phyloP scores from a whole-genome alignment of 129 eudicot species.

The Arctium minus region DNA sequence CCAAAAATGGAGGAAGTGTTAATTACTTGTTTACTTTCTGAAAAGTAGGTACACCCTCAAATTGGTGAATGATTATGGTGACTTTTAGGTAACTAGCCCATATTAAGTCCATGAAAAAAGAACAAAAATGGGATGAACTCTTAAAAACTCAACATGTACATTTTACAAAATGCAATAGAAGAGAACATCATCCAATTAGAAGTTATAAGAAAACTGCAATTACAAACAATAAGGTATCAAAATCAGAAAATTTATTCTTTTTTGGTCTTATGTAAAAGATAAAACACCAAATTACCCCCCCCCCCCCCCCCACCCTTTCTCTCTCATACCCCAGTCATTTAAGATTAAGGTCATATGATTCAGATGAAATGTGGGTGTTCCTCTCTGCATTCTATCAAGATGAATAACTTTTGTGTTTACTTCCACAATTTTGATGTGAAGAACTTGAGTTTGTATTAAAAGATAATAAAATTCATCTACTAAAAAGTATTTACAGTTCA shows the following conservation, averaged over 20 bases:
- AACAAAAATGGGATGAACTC: neutral
- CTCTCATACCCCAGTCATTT: neutral
- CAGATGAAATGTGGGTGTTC: neutral
- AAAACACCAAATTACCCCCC: neutral
- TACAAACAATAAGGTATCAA: neutral
- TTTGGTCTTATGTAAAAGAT: neutral
- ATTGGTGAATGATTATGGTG: neutral
- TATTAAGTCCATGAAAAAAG: neutral
- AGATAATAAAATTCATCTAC: neutral
- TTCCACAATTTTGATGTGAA: neutral
- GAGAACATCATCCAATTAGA: neutral
- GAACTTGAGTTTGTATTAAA: neutral
- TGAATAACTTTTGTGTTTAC: neutral
- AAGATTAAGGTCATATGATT: neutral
- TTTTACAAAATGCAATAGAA: neutral
- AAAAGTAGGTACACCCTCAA: neutral
- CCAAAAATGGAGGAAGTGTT: neutral
- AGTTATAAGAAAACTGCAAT: neutral
- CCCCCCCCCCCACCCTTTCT: neutral
- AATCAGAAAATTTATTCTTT: neutral
- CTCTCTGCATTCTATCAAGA: neutral
- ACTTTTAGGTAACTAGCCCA: neutral
- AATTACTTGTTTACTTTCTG: neutral
- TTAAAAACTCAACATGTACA: neutral
- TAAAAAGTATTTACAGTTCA: neutral